phyloP scores from a whole-genome alignment of 2,329 filamentous ascomycete genomes.

The Leptographium lundbergii region DNA sequence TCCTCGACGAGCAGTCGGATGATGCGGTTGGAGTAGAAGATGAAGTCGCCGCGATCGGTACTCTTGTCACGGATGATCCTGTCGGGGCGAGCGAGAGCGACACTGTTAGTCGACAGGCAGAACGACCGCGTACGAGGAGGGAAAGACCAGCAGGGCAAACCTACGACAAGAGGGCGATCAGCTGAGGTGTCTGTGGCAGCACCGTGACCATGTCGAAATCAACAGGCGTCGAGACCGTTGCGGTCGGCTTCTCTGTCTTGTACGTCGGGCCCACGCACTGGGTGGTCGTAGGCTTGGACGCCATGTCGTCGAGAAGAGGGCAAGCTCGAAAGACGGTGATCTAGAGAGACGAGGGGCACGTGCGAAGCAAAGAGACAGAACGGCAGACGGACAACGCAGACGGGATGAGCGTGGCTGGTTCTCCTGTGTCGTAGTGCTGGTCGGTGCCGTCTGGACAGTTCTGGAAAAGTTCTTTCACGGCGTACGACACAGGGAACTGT shows the following conservation, averaged over 20 bases:
- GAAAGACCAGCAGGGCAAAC: constrained; percentile 29
- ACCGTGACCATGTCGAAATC: constrained; percentile 79
- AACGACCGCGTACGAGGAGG: background rate
- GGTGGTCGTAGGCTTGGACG: constrained; percentile 27
- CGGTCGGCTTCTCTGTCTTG: constrained; percentile 58
- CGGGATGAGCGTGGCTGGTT: background rate
- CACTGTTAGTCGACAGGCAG: background rate
- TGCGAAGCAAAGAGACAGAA: background rate
- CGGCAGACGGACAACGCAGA: background rate
- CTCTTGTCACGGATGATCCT: constrained; percentile 93
- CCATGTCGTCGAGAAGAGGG: constrained; percentile 18
- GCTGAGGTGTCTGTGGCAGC: constrained; percentile 83
- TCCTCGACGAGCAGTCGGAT: constrained; percentile 95
- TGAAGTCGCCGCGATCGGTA: constrained; percentile 89
- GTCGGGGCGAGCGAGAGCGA: background rate
- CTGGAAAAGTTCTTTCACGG: background rate
- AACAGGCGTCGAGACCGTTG: constrained; percentile 77
- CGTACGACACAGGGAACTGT: background rate
- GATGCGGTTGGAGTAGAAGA: constrained; percentile 98
- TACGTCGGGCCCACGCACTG: constrained; percentile 73
- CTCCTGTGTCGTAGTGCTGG: background rate
- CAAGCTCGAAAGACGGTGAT: background rate
- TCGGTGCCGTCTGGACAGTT: background rate
- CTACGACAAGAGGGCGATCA: constrained; percentile 95
- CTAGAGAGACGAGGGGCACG: constrained; percentile 1